phyloP scores from a whole-genome alignment of 768 basidiomycete species.

The Phaeotremella skinneri region DNA sequence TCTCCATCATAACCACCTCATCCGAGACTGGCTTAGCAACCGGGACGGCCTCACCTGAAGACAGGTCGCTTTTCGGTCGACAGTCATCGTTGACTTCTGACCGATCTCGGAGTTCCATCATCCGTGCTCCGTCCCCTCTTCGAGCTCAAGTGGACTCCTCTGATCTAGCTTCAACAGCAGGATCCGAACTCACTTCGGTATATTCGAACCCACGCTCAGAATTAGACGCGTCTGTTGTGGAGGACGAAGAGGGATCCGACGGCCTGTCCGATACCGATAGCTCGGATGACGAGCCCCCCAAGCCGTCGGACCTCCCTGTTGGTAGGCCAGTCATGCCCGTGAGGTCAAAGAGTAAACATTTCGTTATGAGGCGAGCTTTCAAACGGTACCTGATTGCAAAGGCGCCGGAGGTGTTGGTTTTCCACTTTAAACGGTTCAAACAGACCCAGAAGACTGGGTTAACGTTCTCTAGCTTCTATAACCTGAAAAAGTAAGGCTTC shows the following conservation, averaged over 20 bases:
- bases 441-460: conserved; percentile 61
- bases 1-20: conserved; percentile 15
- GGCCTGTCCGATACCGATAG: conserved; percentile 39
- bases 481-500: conserved; percentile 49
- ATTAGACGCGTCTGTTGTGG: neutral
- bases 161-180: neutral
- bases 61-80: neutral
- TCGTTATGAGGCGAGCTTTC: conserved; percentile 77
- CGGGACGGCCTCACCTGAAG: conserved; percentile 1
- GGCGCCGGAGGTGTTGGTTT: conserved; percentile 76
- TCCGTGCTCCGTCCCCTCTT: neutral
- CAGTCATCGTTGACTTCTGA: neutral
- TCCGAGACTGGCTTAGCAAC: conserved; percentile 10
- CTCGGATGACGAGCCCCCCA: conserved; percentile 32
- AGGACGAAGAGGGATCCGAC: conserved; percentile 28
- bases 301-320: conserved; percentile 3
- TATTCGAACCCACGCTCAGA: neutral
- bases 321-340: conserved; percentile 30
- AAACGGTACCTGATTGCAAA: conserved; percentile 87
- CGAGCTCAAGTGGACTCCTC: neutral
- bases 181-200: neutral
- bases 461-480: conserved; percentile 48
- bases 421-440: conserved; percentile 93
- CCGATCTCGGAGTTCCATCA: neutral
- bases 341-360: conserved; percentile 57